phyloP scores from a whole-genome alignment of 805 yeast genomes.

The Myxozyma neglecta region DNA sequence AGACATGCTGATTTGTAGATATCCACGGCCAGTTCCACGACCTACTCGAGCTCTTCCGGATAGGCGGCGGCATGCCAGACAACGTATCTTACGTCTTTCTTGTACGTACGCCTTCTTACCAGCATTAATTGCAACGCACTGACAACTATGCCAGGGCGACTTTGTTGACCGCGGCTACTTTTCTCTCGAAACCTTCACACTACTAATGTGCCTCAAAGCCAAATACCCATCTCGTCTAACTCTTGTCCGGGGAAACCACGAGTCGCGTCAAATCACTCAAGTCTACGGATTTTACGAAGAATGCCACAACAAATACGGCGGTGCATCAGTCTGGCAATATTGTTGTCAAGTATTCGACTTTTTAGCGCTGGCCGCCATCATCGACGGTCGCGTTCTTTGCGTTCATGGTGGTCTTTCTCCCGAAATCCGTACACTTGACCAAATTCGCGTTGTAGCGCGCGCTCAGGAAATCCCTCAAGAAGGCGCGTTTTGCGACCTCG shows the following conservation, averaged over 20 bases:
- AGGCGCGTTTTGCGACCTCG: constrained; percentile 96
- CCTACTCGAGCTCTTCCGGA: constrained; percentile 80
- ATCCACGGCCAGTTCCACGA: constrained; percentile 98
- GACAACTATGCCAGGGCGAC: constrained; percentile 58
- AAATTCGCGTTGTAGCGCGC: constrained; percentile 86
- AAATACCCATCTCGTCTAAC: constrained; percentile 83
- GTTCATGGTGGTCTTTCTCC: constrained; percentile 98
- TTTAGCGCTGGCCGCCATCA: constrained; percentile 88
- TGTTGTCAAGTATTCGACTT: constrained; percentile 96
- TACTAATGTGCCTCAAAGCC: constrained; percentile 89
- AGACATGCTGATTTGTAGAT: constrained; percentile 47
- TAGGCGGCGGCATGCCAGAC: constrained; percentile 89
- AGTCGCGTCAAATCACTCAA: constrained; percentile 95
- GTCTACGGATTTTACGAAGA: constrained; percentile 98
- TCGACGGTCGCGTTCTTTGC: constrained; percentile 90
- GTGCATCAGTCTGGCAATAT: constrained; percentile 89
- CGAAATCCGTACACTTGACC: constrained; percentile 95
- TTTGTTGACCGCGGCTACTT: constrained; percentile 98
- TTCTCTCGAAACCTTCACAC: constrained; percentile 87
- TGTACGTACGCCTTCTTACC: constrained; percentile 13
- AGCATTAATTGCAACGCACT: background rate
- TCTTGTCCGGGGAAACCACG: constrained; percentile 96
- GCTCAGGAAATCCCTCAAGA: constrained; percentile 99
- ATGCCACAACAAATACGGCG: constrained; percentile 85
- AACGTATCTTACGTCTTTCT: constrained; percentile 79